Evolutionary conservation across 225 moss, liverwort and hornwort species (phyloP).

Genomic region (Anthoceros angustus): DNA sequence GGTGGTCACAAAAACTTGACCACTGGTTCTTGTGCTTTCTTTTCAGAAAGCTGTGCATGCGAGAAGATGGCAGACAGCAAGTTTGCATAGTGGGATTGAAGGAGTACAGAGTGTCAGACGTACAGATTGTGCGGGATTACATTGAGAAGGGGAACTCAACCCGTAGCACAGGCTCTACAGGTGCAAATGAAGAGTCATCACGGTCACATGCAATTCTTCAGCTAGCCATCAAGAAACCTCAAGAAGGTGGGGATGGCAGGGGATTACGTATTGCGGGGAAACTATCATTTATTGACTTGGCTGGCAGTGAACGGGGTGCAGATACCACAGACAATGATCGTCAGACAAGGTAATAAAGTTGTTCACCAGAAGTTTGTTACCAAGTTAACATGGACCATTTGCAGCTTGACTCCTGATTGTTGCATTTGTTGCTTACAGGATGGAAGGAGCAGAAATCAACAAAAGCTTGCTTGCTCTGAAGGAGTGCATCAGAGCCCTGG

Average conservation of each 20-base stretch:
- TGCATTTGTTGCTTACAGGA: conserved; percentile 30
- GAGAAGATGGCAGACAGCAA: conserved; percentile 98
- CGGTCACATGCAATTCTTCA: conserved; percentile 97
- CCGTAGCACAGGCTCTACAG: conserved; percentile 87
- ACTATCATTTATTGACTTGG: conserved; percentile 71
- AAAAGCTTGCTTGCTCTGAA: conserved; percentile 96
- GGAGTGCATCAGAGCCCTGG: conserved; percentile 97
- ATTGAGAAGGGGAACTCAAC: conserved; percentile 58
- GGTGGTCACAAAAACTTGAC: too few relatives aligned
- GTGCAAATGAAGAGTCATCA: conserved; percentile 99
- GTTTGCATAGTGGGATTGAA: conserved; percentile 97
- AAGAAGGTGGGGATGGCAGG: conserved; percentile 61
- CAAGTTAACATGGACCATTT: neutral
- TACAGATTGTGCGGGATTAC: conserved; percentile 69
- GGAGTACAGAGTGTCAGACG: conserved; percentile 92
- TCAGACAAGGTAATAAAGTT: conserved; percentile 52
- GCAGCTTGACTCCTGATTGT: too few relatives aligned
- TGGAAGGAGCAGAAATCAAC: conserved; percentile 99
- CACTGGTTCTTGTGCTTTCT: neutral
- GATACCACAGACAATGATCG: conserved; percentile 99
- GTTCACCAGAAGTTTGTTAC: neutral
- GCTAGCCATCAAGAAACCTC: conserved; percentile 77
- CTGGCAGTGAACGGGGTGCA: conserved; percentile 98
- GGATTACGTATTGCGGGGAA: conserved; percentile 71
- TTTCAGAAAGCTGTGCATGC: conserved; percentile 94